Conservation (phyloP, 2,329 filamentous ascomycete genomes). For the Penicillium sp. region DNA sequence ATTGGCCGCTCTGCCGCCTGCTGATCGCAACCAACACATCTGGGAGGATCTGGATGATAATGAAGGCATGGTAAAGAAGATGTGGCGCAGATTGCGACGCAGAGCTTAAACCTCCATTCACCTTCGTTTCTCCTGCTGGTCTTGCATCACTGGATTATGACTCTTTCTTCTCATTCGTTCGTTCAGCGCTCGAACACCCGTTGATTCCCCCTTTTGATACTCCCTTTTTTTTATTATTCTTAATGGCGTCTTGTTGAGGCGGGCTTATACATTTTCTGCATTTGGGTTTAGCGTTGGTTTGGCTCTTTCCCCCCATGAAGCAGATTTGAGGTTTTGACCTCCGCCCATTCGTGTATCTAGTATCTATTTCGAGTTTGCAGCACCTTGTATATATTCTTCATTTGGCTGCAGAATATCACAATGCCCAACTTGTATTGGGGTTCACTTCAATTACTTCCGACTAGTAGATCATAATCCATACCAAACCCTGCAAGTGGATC, state of each 20-base stretch:
- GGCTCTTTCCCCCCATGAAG: background rate
- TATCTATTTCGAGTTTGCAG: background rate
- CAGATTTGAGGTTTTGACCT: background rate
- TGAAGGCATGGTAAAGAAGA: conserved; percentile 42
- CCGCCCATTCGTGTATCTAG: conserved; percentile 14
- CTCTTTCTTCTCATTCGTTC: background rate
- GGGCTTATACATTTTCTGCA: conserved; percentile 3
- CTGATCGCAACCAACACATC: conserved; percentile 43
- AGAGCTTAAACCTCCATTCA: conserved; percentile 2
- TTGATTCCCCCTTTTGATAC: background rate
- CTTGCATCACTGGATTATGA: background rate
- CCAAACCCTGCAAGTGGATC: background rate
- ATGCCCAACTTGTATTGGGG: background rate
- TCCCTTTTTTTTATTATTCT: background rate
- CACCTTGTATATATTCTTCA: conserved; percentile 13
- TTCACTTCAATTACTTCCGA: background rate
- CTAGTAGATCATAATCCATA: too few species aligned
- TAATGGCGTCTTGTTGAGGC: background rate
- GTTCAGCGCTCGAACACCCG: conserved; percentile 1
- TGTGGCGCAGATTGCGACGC: conserved; percentile 45
- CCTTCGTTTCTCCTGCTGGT: background rate
- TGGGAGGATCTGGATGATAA: conserved; percentile 46
- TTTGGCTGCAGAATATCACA: conserved; percentile 1
- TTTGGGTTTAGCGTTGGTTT: conserved; percentile 6
- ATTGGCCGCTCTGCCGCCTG: conserved; percentile 53